phyloP scores from a whole-genome alignment of 1,284 basidiomycete species.

The Heimioporus punctisporus region DNA sequence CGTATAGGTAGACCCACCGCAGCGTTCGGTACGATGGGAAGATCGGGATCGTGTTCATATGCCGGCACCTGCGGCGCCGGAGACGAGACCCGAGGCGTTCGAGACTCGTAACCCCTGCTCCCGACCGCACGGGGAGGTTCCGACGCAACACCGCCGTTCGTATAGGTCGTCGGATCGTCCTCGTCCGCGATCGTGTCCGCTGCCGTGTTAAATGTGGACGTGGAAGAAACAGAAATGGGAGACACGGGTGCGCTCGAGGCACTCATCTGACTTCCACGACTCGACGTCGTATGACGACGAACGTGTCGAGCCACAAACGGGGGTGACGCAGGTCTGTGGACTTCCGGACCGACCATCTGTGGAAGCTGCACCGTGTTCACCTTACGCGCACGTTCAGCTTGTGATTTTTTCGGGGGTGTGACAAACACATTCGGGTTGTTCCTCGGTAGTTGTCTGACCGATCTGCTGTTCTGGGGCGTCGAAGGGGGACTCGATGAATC shows the following conservation, averaged over 20 bases:
- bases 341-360: constrained; percentile 12
- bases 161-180: constrained; percentile 11
- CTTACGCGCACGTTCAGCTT: constrained; percentile 22
- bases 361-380: constrained; percentile 28
- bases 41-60: constrained; percentile 32
- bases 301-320: constrained; percentile 33
- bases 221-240: constrained; percentile 29
- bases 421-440: constrained; percentile 15
- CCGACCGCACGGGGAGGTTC: constrained; percentile 22
- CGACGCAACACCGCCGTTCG: constrained; percentile 19
- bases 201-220: constrained; percentile 26
- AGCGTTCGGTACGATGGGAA: constrained; percentile 25
- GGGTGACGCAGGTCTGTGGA: constrained; percentile 29
- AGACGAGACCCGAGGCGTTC: constrained; percentile 26
- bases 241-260: constrained; percentile 36
- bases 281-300: constrained; percentile 35
- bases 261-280: constrained; percentile 29
- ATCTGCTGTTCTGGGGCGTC: constrained; percentile 17
- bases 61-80: constrained; percentile 11
- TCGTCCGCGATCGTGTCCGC: constrained; percentile 13
- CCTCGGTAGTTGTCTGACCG: constrained; percentile 12
- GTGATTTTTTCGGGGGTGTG: constrained; percentile 7
- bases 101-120: constrained; percentile 15
- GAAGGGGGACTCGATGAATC: constrained; percentile 22
- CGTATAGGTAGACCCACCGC: constrained; percentile 19